A percentile compares a stretch with the other conserved stretches of the same genome.
Conservation (phyloP, 495 filamentous ascomycete genomes). For the Copromyces sp. region DNA sequence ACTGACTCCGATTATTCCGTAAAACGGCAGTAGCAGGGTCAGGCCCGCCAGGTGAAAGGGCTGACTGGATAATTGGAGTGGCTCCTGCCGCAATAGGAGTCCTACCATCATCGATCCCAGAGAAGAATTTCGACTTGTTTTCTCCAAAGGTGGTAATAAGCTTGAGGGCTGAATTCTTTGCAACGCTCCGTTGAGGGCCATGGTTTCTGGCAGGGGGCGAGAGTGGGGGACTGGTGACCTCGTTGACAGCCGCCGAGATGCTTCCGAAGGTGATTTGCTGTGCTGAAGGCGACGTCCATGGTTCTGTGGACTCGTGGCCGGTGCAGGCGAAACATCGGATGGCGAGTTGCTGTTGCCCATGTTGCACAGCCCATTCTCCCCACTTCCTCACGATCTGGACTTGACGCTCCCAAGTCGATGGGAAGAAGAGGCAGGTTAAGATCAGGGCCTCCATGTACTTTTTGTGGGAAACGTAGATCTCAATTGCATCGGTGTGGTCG, state of each 20-base stretch:
- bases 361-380: constrained; percentile 84
- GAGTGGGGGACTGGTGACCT: constrained; percentile 49
- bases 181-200: constrained; percentile 47
- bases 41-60: constrained; percentile 60
- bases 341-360: constrained; percentile 79
- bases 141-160: constrained; percentile 80
- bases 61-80: constrained; percentile 90
- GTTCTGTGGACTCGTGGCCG: constrained; percentile 60
- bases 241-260: constrained; percentile 36
- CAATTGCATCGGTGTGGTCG: constrained; percentile 88
- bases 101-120: constrained; percentile 53
- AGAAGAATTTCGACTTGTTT: constrained; percentile 57
- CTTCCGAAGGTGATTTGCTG: constrained; percentile 52
- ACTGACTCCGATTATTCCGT: constrained; percentile 44
- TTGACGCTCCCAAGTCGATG: constrained; percentile 80
- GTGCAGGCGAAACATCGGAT: constrained; percentile 87
- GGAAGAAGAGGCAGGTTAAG: constrained; percentile 63
- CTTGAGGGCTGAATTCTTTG: constrained; percentile 80
- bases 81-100: constrained; percentile 69
- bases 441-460: constrained; percentile 85
- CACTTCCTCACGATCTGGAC: constrained; percentile 82
- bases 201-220: constrained; percentile 40
- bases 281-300: constrained; percentile 75
- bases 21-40: constrained; percentile 57
- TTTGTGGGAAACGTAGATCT: constrained; percentile 89